These are phyloP conservation scores for Cornus kousa DNA, from an alignment of 148 eudicot species.

Conservation along the genomic window DNA sequence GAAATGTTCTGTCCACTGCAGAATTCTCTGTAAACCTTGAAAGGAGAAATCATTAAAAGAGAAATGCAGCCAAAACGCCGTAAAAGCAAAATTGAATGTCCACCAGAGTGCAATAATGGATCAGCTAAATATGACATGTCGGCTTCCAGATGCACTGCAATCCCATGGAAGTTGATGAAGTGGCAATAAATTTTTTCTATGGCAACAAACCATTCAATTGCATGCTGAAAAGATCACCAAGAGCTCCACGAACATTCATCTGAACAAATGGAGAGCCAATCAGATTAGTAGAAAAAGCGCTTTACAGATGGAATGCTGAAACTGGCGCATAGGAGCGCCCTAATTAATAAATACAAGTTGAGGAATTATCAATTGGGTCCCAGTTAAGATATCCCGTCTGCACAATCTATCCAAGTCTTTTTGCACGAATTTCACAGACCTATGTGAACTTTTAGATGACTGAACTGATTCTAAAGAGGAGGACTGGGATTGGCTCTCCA, in stretches of 20 bases:
- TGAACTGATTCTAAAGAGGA: neutral
- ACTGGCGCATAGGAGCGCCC: too few relatives aligned
- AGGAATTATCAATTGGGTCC: too few relatives aligned
- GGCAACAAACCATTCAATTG: slow-evolving; percentile 63
- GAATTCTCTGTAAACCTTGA: neutral
- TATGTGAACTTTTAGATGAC: neutral
- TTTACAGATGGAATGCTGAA: too few relatives aligned
- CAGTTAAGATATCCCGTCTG: too few relatives aligned
- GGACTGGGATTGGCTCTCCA: too few relatives aligned
- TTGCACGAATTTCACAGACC: neutral
- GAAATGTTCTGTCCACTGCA: neutral
- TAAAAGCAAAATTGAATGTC: neutral
- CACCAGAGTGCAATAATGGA: neutral
- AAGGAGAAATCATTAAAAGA: neutral
- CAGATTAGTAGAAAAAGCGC: neutral
- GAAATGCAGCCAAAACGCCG: neutral
- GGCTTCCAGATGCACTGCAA: neutral
- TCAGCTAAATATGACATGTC: neutral
- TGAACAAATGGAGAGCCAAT: slow-evolving; percentile 21
- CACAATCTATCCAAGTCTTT: too few relatives aligned
- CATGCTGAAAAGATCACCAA: slow-evolving; percentile 77
- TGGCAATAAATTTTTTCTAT: slow-evolving; percentile 23
- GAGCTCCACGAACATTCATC: slow-evolving; percentile 95
- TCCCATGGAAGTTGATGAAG: slow-evolving; percentile 2
- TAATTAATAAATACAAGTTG: too few relatives aligned